Evolutionary conservation across 2,329 filamentous ascomycete species (phyloP).

Genomic region (Cylindrodendrum hubeiense): DNA sequence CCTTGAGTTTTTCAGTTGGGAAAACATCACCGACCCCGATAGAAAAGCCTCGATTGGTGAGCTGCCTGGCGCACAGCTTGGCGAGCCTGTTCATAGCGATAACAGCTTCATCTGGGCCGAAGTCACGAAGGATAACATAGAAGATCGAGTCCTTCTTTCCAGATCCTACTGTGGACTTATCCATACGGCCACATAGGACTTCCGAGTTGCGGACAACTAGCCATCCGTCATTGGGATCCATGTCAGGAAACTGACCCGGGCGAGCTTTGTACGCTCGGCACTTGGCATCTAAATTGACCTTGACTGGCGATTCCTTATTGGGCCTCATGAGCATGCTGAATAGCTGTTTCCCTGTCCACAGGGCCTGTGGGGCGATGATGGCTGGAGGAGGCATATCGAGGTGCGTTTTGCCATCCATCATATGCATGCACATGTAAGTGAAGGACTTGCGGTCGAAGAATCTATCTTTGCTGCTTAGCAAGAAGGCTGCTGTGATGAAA

Average conservation of each 20-base stretch:
- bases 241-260: conserved; percentile 70
- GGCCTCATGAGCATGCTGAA: conserved; percentile 94
- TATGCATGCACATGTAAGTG: conserved; percentile 90
- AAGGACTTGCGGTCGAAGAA: conserved; percentile 94
- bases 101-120: conserved; percentile 88
- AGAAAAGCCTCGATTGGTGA: conserved; percentile 93
- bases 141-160: conserved; percentile 99
- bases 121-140: conserved; percentile 96
- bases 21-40: conserved; percentile 97
- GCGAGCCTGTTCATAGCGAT: conserved; percentile 94
- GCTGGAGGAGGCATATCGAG: conserved; percentile 90
- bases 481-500: conserved; percentile 95
- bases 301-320: conserved; percentile 83
- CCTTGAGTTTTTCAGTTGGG: conserved; percentile 77
- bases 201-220: conserved; percentile 96
- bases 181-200: conserved; percentile 97
- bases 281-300: conserved; percentile 93
- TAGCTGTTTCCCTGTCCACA: conserved; percentile 98
- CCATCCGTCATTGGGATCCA: conserved; percentile 90
- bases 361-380: conserved; percentile 83
- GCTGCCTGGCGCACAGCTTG: conserved; percentile 87
- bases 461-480: conserved; percentile 91
- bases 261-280: conserved; percentile 83
- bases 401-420: conserved; percentile 84
- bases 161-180: conserved; percentile 96